These are phyloP conservation scores for Colletotrichum kahawae DNA, from an alignment of 2,329 filamentous ascomycete genomes.

Conservation along the genomic window DNA sequence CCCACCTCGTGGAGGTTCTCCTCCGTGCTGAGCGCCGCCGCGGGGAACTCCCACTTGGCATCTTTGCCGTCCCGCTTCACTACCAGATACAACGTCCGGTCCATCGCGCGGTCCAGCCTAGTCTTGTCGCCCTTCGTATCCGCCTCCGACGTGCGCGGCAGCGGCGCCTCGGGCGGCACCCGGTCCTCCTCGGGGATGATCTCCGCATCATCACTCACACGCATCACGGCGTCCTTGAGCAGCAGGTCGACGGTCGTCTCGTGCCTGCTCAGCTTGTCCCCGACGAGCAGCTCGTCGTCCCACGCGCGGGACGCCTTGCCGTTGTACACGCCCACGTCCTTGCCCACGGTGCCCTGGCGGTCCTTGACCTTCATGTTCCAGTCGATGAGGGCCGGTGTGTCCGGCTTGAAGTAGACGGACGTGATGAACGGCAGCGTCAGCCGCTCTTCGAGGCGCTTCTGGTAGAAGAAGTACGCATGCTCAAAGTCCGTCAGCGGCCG, in stretches of 20 bases:
- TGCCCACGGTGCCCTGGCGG: constrained; percentile 73
- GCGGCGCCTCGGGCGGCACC: constrained; percentile 72
- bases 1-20: constrained; percentile 86
- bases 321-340: constrained; percentile 86
- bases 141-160: constrained; percentile 75
- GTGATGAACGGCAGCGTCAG: constrained; percentile 85
- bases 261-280: constrained; percentile 69
- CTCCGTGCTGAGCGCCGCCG: constrained; percentile 67
- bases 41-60: constrained; percentile 83
- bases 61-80: constrained; percentile 74
- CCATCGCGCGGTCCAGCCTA: constrained; percentile 80
- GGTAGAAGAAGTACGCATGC: constrained; percentile 93
- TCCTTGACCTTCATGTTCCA: constrained; percentile 87
- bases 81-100: constrained; percentile 85
- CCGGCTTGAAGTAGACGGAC: constrained; percentile 94
- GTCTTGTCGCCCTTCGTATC: constrained; percentile 76
- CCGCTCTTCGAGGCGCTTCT: constrained; percentile 94
- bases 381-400: constrained; percentile 82
- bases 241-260: constrained; percentile 71
- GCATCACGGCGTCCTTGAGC: constrained; percentile 75
- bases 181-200: constrained; percentile 62
- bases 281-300: constrained; percentile 89
- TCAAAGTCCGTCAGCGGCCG: constrained; percentile 86
- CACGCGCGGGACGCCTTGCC: constrained; percentile 73
- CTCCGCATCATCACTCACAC: constrained; percentile 66